phyloP scores from a whole-genome alignment of 1,139 yeast genomes.

The Nakaseomyces sp. region DNA sequence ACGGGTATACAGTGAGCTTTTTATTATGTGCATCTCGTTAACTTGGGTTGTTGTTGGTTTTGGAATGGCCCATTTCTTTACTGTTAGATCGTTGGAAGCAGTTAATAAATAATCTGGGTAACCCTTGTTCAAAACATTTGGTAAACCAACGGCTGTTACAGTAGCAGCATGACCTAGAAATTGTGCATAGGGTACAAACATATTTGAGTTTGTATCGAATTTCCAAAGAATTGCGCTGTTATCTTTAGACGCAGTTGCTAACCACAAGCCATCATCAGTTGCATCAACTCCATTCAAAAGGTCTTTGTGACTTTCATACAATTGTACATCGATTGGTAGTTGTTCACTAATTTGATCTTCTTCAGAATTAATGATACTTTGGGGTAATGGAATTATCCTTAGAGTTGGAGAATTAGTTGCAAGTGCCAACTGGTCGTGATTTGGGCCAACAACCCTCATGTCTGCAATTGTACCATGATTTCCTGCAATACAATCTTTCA shows the following conservation, averaged over 20 bases:
- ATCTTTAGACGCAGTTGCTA: slow-evolving; percentile 92
- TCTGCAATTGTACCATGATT: slow-evolving; percentile 95
- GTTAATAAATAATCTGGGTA: slow-evolving; percentile 70
- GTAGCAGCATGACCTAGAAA: slow-evolving; percentile 84
- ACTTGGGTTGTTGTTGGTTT: slow-evolving; percentile 22
- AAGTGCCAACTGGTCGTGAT: slow-evolving; percentile 50
- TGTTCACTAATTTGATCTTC: slow-evolving; percentile 7
- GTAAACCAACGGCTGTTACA: slow-evolving; percentile 73
- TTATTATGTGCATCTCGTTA: slow-evolving; percentile 32
- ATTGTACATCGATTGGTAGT: slow-evolving; percentile 50
- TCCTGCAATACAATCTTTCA: slow-evolving; percentile 63
- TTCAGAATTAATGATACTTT: slow-evolving; percentile 5
- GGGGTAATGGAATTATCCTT: slow-evolving; percentile 52
- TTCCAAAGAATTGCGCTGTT: slow-evolving; percentile 78
- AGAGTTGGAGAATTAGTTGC: slow-evolving; percentile 95
- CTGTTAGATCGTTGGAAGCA: slow-evolving; percentile 82
- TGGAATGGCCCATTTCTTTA: slow-evolving; percentile 82
- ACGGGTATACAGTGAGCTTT: slow-evolving; percentile 71
- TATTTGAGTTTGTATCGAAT: slow-evolving; percentile 36
- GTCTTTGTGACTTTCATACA: slow-evolving; percentile 78
- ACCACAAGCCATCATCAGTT: slow-evolving; percentile 74
- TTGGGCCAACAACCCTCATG: slow-evolving; percentile 65
- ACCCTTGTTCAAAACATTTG: slow-evolving; percentile 43
- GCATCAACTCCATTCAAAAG: slow-evolving; percentile 73
- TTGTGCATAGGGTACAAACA: slow-evolving; percentile 48